Evolutionary conservation across 257 asterid species (phyloP), one percentile per base, ranked within the genome.

Genomic region (Solanum pinnatisectum): DNA sequence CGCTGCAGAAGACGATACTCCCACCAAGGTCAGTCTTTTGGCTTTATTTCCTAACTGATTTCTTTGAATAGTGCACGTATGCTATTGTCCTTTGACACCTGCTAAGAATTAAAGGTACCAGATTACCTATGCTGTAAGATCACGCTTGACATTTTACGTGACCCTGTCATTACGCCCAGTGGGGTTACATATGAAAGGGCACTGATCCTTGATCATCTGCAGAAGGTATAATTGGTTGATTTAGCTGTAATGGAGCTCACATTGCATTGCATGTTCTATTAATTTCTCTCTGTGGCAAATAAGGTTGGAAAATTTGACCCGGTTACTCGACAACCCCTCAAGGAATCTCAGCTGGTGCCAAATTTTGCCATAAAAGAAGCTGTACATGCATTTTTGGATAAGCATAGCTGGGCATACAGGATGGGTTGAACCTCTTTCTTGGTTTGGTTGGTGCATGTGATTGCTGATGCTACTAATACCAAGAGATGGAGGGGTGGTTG

Each of bases 101-200:
- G 16, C 87, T 52, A n/a, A 16, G 84, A 86, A 72, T 89, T 91
- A 78, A 67, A 97, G 99, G 94, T 97, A 68, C 98, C 98, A 0
- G 98, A 95, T 85, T 93, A 96, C 89, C 88, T 97, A 33, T 96
- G 98, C 91, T 97, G 99, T 90, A 96, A 94, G 42, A 92, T 97
- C 83, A 94, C 95, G 60, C 90, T 97, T 39, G 98, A 95, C 88
- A 94, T 97, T 84, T 95, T 96, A 11, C 98, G 98, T 82, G 99
- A 96, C 91, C 99, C 99, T 5, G 99, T 97, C 70, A 96, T 97
- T 78, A 91, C 98, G 60, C 99, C 99, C 32, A 90, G 98, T 88
- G 99, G 99, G 90, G 79, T 96, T 49, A 94, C 99, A 16, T 97
- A 97, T 84, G 99, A 97, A 92, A 94, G 98, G 94, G 95, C 98